Evolutionary conservation across 2,329 filamentous ascomycete species (phyloP), one percentile per base, ranked within the genome.

Genomic region (Fusarium denticulatum): DNA sequence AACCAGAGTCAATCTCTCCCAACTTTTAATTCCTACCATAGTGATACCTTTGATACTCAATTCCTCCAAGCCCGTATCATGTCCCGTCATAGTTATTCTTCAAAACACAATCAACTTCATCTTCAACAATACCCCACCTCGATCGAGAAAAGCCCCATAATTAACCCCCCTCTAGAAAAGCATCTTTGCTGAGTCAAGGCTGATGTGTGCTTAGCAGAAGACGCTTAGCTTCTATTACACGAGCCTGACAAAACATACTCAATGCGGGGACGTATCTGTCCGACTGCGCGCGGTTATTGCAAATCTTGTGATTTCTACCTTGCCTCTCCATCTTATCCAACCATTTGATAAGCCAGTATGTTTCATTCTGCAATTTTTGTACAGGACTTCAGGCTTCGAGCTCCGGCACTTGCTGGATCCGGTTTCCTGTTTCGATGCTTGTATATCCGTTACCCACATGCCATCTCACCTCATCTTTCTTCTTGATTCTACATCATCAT

Each of bases 191-290:
- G 72, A 74, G 72, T 75, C 60, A 71, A 68, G 57, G 62, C 61
- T 70, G 69, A 74, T 73, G 58, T 56, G 70, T 65, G 73, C 69
- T 67, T 65, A 75, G 72, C 56, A 58, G 62, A 60, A 10, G 26
- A 55, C 57, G 56, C 65, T 57, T 62, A 70, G 69, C 59, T 40
- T 60, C 64, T 63, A 80, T 80, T 79, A 80, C 77, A 76, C 64
- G 67, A 80, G 70, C 75, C 77, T 80, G 78, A 80, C 78, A 80
- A 80, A 80, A 72, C 71, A 74, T 53, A 42, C 28, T 45, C 50
- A 52, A 55, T 72, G 72, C 53, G 72, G 64, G 61, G 36, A 46
- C 36, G 32, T 34, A 16, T 58, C 28, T 26, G 26, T 47, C 56
- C 36, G 56, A 56, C n/a, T n/a, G 58, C 53, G 60, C 75, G 76